phyloP scores from a whole-genome alignment of 306 rosid species.

The Castanopsis chinensis region DNA sequence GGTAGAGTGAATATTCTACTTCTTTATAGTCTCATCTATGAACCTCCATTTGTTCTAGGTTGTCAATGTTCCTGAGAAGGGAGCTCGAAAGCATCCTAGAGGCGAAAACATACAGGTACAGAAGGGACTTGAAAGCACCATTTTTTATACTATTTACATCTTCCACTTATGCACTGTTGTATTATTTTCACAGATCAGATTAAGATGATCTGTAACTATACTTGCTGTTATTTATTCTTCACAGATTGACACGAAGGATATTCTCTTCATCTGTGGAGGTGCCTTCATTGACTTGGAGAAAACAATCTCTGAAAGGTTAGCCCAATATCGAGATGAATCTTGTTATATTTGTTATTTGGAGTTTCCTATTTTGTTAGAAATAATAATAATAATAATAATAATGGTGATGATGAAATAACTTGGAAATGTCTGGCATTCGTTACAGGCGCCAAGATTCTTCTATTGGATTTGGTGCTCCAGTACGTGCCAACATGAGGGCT shows the following conservation, averaged over 20 bases:
- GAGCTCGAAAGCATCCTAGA: constrained; percentile 95
- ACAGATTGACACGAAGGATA: constrained; percentile 96
- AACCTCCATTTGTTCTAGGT: constrained; percentile 50
- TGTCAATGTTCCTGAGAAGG: constrained; percentile 98
- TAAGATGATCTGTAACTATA: constrained; percentile 6
- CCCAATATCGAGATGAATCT: constrained; percentile 16
- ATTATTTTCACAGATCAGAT: constrained; percentile 4
- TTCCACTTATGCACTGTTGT: neutral
- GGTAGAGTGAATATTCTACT: neutral
- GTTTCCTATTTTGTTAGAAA: neutral
- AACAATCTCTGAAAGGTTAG: constrained; percentile 96
- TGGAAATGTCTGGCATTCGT: constrained; percentile 16
- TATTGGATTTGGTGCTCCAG: constrained; percentile 95
- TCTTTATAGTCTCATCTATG: constrained; percentile 17
- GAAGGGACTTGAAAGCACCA: too few species aligned
- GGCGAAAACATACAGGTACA: constrained; percentile 93
- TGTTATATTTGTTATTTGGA: constrained; percentile 1
- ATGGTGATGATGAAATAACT: neutral
- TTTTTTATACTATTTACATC: too few species aligned
- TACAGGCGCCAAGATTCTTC: constrained; percentile 91
- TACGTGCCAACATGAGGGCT: constrained; percentile 86
- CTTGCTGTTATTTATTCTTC: constrained; percentile 23
- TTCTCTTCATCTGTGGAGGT: constrained; percentile 97
- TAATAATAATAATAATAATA: too few species aligned
- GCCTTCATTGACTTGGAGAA: constrained; percentile 96